A percentile compares a stretch with the other conserved stretches of the same genome.
Conservation (phyloP, 2,329 filamentous ascomycete species). For the Juglanconis juglandina region DNA sequence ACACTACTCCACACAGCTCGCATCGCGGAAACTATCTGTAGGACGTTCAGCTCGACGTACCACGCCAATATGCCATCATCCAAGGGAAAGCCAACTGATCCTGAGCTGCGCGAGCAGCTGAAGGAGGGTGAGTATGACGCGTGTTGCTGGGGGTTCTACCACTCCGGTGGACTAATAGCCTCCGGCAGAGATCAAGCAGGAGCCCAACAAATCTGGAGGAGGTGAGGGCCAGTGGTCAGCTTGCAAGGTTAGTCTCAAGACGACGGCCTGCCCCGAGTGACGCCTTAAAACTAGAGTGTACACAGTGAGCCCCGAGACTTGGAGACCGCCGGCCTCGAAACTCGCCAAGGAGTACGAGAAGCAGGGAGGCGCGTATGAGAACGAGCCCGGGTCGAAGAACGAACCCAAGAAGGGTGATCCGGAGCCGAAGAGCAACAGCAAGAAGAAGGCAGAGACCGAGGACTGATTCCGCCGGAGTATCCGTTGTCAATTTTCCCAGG, state of each 20-base stretch:
- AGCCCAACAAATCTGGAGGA: constrained; percentile 39
- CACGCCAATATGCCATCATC: constrained; percentile 33
- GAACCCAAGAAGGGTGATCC: constrained; percentile 20
- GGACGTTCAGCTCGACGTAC: background rate
- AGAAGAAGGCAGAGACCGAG: constrained; percentile 14
- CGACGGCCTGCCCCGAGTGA: too few species aligned
- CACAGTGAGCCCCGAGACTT: too few species aligned
- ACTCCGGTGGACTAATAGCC: background rate
- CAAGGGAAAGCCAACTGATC: constrained; percentile 39
- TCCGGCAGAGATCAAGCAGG: constrained; percentile 37
- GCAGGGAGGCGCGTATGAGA: constrained; percentile 38
- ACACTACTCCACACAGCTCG: background rate
- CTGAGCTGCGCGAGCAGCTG: constrained; percentile 35
- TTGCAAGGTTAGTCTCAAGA: constrained; percentile 29
- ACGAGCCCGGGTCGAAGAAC: constrained; percentile 39
- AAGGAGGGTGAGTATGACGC: constrained; percentile 31
- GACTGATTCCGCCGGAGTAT: constrained; percentile 7
- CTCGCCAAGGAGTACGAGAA: constrained; percentile 41
- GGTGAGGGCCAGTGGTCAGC: constrained; percentile 37
- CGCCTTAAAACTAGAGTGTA: too few species aligned
- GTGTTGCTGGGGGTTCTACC: background rate
- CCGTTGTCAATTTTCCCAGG: background rate
- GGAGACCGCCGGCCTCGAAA: constrained; percentile 28
- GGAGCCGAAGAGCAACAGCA: constrained; percentile 16
- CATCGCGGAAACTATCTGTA: too few species aligned